Base-by-base conservation (phyloP, 202 grass and related monocot genomes). In the Digitaria exilis region DNA sequence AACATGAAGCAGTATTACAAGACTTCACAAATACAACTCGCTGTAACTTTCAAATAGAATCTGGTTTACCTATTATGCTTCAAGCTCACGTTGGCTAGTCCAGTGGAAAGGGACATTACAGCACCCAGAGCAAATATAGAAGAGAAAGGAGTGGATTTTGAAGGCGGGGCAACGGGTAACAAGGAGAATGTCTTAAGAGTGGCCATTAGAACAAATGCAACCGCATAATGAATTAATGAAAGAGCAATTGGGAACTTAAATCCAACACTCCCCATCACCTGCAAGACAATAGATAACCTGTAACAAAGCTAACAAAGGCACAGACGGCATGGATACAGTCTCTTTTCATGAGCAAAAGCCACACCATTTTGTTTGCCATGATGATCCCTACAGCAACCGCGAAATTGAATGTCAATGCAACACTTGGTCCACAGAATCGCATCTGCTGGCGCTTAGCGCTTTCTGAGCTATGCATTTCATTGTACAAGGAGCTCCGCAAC, bases 301-400 rank as follows among this genome's bases (percentile, higher is more conserved):
- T 43, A 9, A 73, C 1, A 18, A 56, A 30, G 25, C 68, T 61
- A 49, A 58, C 7, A 69, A 81, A 28, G 29, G 30, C 11, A 28
- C 0, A 5, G 13, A 28, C 0, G 7, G 13, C 17, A 62, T 2
- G 46, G 16, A 21, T 22, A 18, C 59, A 51, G 44, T 32, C 9
- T 2, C 0, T 71, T 69, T 58, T 28, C 67, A 35, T 22, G 14
- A 71, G 49, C 25, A 63, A 24, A 46, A 65, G 65, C 16, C 50
- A 2, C 24, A 94, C 96, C 96, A 96, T 86, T 92, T 98, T 98
- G 67, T 98, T 98, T 10, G 93, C 89, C 93, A 96, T 88, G 78
- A 98, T 98, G 85, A 98, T 98, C n/a, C 96, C 93, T 52, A 98
- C 96, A 66, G 96, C 96, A 82, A 98, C 87, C 42, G 87, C 79